Evolutionary conservation across 2,329 filamentous ascomycete genomes (phyloP), one percentile per base, ranked within the genome.

Genomic region (Ophiostoma sp.): DNA sequence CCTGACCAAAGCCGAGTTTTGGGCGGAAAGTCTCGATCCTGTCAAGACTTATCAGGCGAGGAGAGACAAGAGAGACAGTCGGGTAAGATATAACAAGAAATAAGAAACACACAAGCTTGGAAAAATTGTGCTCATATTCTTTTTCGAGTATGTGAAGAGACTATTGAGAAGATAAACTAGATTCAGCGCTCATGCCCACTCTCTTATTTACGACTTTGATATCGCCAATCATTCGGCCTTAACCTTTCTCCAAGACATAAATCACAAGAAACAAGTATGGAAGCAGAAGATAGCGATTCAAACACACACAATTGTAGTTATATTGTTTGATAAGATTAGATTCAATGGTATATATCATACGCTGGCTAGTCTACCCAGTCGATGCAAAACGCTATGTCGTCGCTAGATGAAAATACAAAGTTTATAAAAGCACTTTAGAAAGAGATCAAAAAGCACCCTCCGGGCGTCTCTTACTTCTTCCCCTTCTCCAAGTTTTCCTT

Each of bases 31-130:
- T 22, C 48, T 52, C 17, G 48, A 22, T 4, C 25, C 50, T 42
- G 15, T 42, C 39, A 42, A 11, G 39, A 28, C 52, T n/a, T 31
- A 12, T 11, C 31, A 36, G 57, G 57, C 17, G 15, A 61, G 12
- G 57, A 61, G 57, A 39, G 57, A 61, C 57, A 61, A n/a, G n/a
- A n/a, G n/a, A n/a, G n/a, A n/a, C n/a, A 57, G 31, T 42, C 39
- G 39, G 15, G 28, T 17, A 33, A 25, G 33, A 19, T 19, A 19
- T 17, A 12, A 57, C 9, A 31, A 6, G 6, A 57, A 31, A 31
- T 28, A 57, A 39, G 36, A 42, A 42, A 42, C 5, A 42, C 15
- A 9, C 11, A 42, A 2, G 5, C 39, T 39, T 42, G n/a, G n/a
- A 42, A 9, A 2, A 12, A 12, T 11, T 22, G 1, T 52, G 19